Base-by-base conservation (phyloP, 495 filamentous ascomycete genomes). In the Echria macrotheca region DNA sequence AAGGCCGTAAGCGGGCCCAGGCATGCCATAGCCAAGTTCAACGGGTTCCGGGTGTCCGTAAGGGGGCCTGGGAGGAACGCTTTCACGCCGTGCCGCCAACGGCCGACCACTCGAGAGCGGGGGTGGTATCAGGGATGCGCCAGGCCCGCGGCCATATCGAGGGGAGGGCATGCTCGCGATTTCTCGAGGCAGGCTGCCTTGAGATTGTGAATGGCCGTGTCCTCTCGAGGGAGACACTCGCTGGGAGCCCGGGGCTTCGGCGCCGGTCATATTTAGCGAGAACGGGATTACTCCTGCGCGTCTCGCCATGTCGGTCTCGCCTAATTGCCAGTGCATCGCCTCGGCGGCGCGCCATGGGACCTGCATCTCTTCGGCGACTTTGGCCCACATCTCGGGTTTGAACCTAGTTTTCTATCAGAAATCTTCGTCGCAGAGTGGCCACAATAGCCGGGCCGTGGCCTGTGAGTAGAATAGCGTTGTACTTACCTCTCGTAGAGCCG, bases 251-350 rank as follows among this genome's bases (percentile, higher is more conserved):
- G 76, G 64, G 6, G 78, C 67, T 18, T 79, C 76, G 58, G 82
- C 80, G 45, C 80, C 69, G 19, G 78, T 71, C 39, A 72, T 79
- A 26, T 83, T 84, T 32, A 86, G 71, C 22, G 83, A 79, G 61
- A 91, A 94, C 2, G 87, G 87, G 31, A 86, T 79, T 25, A 86
- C 85, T 14, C 89, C 87, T n/a, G 89, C 89, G 47, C 89, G 84
- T 47, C 84, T 77, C 25, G 88, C 88, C 86, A 98, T 96, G 49
- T 96, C 93, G 55, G 79, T 72, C 64, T 95, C 91, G 44, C 93
- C 93, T 15, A 98, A 68, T 59, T 94, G 86, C 93, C 93, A 98
- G 68, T 98, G 93, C 91, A 96, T 96, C 12, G 87, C 88, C 69
- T 98, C 93, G 24, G 87, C 91, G 5, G 93, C 87, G 44, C 91